Conservation (phyloP, 495 filamentous ascomycete genomes). For the Xylaria palmicola region DNA sequence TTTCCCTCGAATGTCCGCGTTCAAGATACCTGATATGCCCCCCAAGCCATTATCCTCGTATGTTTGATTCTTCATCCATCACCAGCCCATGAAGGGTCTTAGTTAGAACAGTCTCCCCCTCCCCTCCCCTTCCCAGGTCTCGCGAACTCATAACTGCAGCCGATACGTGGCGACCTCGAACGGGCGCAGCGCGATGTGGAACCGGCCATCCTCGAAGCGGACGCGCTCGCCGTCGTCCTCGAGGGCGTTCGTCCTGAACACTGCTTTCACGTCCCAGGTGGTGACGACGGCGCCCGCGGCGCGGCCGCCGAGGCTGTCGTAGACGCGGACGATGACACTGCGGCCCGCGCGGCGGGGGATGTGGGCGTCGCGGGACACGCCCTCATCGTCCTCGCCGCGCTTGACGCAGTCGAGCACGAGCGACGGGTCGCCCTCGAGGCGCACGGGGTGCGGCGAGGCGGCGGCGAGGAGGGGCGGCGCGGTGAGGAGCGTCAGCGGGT, state of each 20-base stretch:
- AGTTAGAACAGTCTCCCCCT: too few species aligned
- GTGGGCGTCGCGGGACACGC: constrained; percentile 69
- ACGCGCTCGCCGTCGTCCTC: constrained; percentile 69
- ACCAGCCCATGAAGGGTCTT: too few species aligned
- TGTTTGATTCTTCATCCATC: too few species aligned
- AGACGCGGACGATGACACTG: constrained; percentile 80
- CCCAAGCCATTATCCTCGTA: too few species aligned
- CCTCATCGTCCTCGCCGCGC: constrained; percentile 93
- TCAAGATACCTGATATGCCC: too few species aligned
- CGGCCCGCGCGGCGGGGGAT: constrained; percentile 65
- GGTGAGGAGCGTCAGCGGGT: constrained; percentile 60
- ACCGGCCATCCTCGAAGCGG: constrained; percentile 47
- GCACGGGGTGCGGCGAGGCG: constrained; percentile 47
- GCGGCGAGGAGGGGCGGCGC: constrained; percentile 30
- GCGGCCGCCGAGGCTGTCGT: constrained; percentile 87
- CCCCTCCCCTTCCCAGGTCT: too few species aligned
- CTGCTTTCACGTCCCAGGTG: constrained; percentile 66
- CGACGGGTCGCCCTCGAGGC: constrained; percentile 55
- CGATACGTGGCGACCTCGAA: constrained; percentile 91
- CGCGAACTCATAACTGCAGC: constrained; percentile 60
- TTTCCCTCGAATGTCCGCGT: too few species aligned
- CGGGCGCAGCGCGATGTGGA: constrained; percentile 68
- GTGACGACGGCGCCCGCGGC: constrained; percentile 65
- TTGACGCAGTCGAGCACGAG: constrained; percentile 83
- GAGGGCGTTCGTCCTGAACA: constrained; percentile 75